Evolutionary conservation across 495 filamentous ascomycete species (phyloP).

Genomic region (Hypomontagnella monticulosa): DNA sequence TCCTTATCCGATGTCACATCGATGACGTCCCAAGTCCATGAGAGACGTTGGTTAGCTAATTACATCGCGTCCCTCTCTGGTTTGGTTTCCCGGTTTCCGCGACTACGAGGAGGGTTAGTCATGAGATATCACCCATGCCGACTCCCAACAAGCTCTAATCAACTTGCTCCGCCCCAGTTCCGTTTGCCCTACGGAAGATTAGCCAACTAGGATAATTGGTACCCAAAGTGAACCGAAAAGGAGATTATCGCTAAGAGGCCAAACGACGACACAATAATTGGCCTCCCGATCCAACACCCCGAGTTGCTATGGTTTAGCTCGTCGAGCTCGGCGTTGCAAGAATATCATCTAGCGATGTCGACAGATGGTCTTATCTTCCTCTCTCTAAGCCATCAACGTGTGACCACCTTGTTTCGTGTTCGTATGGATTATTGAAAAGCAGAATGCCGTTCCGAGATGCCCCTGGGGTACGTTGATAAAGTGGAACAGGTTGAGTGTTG

Average conservation of each 20-base stretch:
- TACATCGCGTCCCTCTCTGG: conserved; percentile 22
- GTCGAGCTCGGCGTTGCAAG: conserved; percentile 17
- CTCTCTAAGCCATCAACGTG: conserved; percentile 17
- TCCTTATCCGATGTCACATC: conserved; percentile 29
- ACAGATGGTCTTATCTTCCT: conserved; percentile 11
- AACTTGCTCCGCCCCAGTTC: conserved; percentile 33
- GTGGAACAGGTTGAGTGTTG: conserved; percentile 26
- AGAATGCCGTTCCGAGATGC: conserved; percentile 26
- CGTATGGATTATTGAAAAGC: conserved; percentile 16
- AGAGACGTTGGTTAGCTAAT: conserved; percentile 26
- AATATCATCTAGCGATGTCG: conserved; percentile 1
- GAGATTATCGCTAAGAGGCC: conserved; percentile 15
- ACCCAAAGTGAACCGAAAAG: conserved; percentile 7
- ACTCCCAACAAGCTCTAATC: conserved; percentile 27
- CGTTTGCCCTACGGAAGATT: conserved; percentile 36
- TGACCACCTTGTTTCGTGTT: conserved; percentile 26
- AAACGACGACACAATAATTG: conserved; percentile 8
- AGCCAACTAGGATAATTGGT: conserved; percentile 16
- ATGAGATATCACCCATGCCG: conserved; percentile 23
- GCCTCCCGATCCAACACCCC: conserved; percentile 29
- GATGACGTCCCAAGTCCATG: conserved; percentile 32
- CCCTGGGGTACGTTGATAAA: conserved; percentile 10
- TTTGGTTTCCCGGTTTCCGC: conserved; percentile 30
- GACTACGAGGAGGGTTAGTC: conserved; percentile 28
- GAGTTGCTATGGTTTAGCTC: not conserved